Evolutionary conservation across 371 early-diverging fungal genomes (phyloP).

Genomic region (Massospora cicadina): DNA sequence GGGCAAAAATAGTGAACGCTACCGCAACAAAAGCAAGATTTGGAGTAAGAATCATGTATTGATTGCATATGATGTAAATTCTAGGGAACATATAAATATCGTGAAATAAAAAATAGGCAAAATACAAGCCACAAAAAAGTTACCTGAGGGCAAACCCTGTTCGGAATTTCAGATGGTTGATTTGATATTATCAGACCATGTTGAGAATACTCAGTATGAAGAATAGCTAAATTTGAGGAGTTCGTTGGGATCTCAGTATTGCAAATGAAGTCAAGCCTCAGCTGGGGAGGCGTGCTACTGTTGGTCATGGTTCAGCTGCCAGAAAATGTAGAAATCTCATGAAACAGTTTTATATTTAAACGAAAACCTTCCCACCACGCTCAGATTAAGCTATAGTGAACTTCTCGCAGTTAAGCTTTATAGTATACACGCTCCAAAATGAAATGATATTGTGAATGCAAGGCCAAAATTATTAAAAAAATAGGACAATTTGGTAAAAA

Average conservation of each 20-base stretch:
- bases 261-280: background rate
- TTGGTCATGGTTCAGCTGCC: background rate
- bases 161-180: background rate
- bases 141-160: background rate
- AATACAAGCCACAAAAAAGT: background rate
- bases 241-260: background rate
- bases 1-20: background rate
- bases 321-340: too few species aligned
- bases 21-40: background rate
- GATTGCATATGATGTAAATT: background rate
- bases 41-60: background rate
- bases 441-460: too few species aligned
- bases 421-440: too few species aligned
- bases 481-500: too few species aligned
- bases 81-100: background rate
- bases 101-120: background rate
- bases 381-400: too few species aligned
- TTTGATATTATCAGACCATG: background rate
- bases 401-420: too few species aligned
- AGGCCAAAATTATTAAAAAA: too few species aligned
- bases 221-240: background rate
- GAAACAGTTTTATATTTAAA: too few species aligned
- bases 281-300: background rate
- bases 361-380: too few species aligned
- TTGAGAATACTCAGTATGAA: background rate